Base-by-base conservation (phyloP, 768 basidiomycete genomes). In the Tephrocybe rancida region DNA sequence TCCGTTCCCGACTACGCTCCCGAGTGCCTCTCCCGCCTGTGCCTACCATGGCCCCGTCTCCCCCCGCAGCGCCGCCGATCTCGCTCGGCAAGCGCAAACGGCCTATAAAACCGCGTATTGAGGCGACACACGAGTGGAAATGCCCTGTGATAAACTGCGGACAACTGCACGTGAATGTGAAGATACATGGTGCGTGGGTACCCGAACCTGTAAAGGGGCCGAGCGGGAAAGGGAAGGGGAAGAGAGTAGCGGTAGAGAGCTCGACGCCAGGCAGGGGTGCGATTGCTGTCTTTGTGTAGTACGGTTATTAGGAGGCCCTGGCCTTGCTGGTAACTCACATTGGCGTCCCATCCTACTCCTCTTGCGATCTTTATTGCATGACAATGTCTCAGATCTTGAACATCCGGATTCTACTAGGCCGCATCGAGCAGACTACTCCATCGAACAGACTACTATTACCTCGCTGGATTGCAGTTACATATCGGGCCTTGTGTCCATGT, bases 81-180 rank as follows among this genome's bases (percentile, higher is more conserved):
- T 49, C 48, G 30, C 48, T 60, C 8, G 61, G 56, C 26, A 64
- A 60, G 47, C 61, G 55, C 21, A 64, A 66, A 49, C 64, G 61
- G 14, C 48, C 58, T 13, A 48, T 68, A 56, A 61, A 78, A 73
- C 63, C 70, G 56, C 58, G 69, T 53, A 57, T 76, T 63, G 79
- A 85, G 61, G 82, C 70, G 26, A 73, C 74, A 61, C 73, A 79
- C 60, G 74, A 81, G 61, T 91, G 86, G 86, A 59, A 41, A 14
- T 91, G 88, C 62, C 88, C 88, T 0, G 85, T 90, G 1, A 58
- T 73, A 2, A 76, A 75, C 1, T 91, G 88, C 61, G 78, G 70
- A 9, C 67, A 65, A 13, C 58, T 72, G 30, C 87, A 89, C 65
- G 68, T 72, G 10, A 88, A 86, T 57, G 75, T 86, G 29, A 75